Evolutionary conservation across 2,329 filamentous ascomycete species (phyloP), one percentile per base, ranked within the genome.

Genomic region (Colletotrichum limetticola): DNA sequence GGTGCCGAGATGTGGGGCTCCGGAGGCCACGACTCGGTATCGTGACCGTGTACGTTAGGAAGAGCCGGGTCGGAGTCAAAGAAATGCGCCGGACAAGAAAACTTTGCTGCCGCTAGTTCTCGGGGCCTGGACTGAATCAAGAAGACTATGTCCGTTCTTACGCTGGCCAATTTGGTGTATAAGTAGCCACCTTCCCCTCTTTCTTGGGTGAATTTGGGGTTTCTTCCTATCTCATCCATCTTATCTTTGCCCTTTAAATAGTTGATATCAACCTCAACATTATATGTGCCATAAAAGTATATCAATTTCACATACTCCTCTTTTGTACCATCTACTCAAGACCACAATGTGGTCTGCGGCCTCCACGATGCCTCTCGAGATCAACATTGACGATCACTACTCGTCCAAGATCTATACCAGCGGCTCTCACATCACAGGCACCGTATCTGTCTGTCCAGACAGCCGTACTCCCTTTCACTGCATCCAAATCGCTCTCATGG

Each of bases 371-470:
- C 81, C 78, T 76, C 84, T 90, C 76, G 81, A 82, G 52, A 82
- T 91, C 79, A 80, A 83, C 63, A 83, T 91, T 64, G 83, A 88
- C 76, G 83, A 86, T 78, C 87, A 91, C 82, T 90, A 85, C 80
- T 83, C 76, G 72, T 85, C 86, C 77, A 89, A 88, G 78, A 84
- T 89, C 60, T 91, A 90, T 79, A 89, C 86, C 7, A 87, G 88
- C 1, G 84, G 84, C 14, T 88, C 88, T 9, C 79, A 83, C 67
- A 81, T 91, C 60, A 80, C 83, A 14, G 89, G 89, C 62, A 80
- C 84, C 52, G 86, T 86, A 71, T 78, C 82, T 66, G 83, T 91
- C 77, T 84, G 78, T 30, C 79, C 86, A 9, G 78, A 79, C 56
- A 83, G 81, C 57, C 84, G 89, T 75, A 83, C 85, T 19, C 80